A percentile compares a stretch with the other conserved stretches of the same genome.
Evolutionary conservation across 164 flowering plant genomes (phyloP).

Genomic region (Magnolia officinalis): DNA sequence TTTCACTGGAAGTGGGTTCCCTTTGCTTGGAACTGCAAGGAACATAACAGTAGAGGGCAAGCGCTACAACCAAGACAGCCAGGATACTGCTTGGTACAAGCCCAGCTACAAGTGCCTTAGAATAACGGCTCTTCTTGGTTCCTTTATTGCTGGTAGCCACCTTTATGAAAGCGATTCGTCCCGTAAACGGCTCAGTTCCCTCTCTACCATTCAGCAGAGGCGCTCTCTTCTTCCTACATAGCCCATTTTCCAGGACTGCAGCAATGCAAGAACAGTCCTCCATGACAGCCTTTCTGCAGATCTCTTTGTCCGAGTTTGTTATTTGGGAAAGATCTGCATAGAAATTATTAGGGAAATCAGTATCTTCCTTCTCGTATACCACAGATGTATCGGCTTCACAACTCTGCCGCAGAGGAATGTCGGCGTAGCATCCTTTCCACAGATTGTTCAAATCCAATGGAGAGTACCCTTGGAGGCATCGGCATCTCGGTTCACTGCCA

Average conservation of each 20-base stretch:
- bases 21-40: background rate
- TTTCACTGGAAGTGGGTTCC: background rate
- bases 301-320: constrained; percentile 4
- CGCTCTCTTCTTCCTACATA: constrained; percentile 18
- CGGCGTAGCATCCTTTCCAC: constrained; percentile 22
- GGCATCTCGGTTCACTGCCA: constrained; percentile 14
- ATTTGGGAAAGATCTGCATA: constrained; percentile 14
- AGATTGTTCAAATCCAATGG: constrained; percentile 13
- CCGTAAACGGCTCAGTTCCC: background rate
- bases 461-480: constrained; percentile 20
- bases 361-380: background rate
- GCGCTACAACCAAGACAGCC: background rate
- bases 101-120: constrained; percentile 4
- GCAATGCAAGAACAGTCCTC: constrained; percentile 26
- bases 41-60: background rate
- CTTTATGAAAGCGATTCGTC: constrained; percentile 19
- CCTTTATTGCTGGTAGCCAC: constrained; percentile 8
- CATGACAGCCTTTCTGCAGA: constrained; percentile 18
- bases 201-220: constrained; percentile 24
- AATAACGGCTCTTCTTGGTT: background rate
- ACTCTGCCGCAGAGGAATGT: constrained; percentile 8
- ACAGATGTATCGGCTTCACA: constrained; percentile 11
- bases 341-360: constrained; percentile 9
- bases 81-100: background rate
- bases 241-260: constrained; percentile 9